Conservation (phyloP, 305 asterid genomes). For the Withania somnifera region DNA sequence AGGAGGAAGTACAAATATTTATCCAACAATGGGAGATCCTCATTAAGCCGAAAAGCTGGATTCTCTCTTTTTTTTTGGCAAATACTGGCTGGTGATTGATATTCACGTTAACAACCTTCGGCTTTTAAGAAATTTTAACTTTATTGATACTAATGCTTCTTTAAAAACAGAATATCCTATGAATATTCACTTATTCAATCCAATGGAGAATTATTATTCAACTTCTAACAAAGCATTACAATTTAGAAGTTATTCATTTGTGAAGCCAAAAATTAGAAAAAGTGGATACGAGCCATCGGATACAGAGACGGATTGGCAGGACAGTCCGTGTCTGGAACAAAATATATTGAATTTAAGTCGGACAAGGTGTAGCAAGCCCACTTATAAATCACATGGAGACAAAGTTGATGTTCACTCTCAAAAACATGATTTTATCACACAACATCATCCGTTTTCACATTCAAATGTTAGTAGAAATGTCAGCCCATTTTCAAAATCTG, state of each 20-base stretch:
- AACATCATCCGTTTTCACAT: too few species aligned
- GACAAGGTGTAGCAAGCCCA: conserved; percentile 26
- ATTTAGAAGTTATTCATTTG: not conserved
- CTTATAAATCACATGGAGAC: conserved; percentile 5
- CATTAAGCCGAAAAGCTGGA: too few species aligned
- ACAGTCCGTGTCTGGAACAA: conserved; percentile 26
- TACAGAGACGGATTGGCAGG: conserved; percentile 41
- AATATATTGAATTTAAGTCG: not conserved
- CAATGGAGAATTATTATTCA: not conserved
- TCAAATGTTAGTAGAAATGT: not conserved
- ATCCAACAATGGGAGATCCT: too few species aligned
- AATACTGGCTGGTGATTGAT: not conserved
- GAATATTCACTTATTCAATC: not conserved
- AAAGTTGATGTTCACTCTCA: too few species aligned
- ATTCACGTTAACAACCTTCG: not conserved
- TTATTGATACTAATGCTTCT: not conserved
- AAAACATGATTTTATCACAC: too few species aligned
- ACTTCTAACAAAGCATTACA: not conserved
- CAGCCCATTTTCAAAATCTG: conserved; percentile 24
- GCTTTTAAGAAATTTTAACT: not conserved
- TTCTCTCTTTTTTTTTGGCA: too few species aligned
- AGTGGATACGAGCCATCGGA: conserved; percentile 73
- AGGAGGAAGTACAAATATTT: too few species aligned
- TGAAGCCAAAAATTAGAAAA: conserved; percentile 16
- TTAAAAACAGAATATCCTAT: not conserved